phyloP scores from a whole-genome alignment of 768 basidiomycete genomes.

The Asterophora parasitica region DNA sequence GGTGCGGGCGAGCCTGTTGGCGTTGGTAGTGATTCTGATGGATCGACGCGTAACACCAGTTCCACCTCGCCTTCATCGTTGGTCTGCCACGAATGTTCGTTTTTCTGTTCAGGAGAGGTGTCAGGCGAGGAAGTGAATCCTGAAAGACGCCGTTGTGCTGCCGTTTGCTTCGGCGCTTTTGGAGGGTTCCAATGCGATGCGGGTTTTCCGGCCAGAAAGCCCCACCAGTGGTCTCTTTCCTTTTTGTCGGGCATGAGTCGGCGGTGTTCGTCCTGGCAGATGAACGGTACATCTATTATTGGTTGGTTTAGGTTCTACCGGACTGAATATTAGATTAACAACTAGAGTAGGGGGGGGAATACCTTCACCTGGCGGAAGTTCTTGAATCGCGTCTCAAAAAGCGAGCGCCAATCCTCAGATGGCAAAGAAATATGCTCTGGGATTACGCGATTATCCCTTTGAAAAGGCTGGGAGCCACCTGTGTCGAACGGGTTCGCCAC shows the following conservation, averaged over 20 bases:
- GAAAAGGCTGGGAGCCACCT: slow-evolving; percentile 20
- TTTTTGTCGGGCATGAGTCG: slow-evolving; percentile 62
- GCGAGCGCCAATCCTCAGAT: slow-evolving; percentile 59
- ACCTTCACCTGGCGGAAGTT: slow-evolving; percentile 63
- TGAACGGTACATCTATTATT: slow-evolving; percentile 41
- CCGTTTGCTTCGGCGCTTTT: slow-evolving; percentile 33
- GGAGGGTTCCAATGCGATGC: slow-evolving; percentile 62
- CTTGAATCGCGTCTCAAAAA: slow-evolving; percentile 54
- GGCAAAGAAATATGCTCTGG: slow-evolving; percentile 42
- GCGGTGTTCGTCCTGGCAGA: slow-evolving; percentile 21
- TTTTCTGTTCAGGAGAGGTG: slow-evolving; percentile 4
- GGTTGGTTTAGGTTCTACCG: slow-evolving; percentile 64
- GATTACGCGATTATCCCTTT: slow-evolving; percentile 19
- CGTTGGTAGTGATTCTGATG: slow-evolving; percentile 36
- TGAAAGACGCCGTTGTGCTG: slow-evolving; percentile 15
- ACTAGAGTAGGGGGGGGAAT: neutral
- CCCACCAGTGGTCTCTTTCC: slow-evolving; percentile 79
- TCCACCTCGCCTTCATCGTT: slow-evolving; percentile 43
- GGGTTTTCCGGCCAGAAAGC: slow-evolving; percentile 65
- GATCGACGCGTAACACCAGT: slow-evolving; percentile 27
- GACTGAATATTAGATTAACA: slow-evolving; percentile 8
- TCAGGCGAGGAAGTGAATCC: slow-evolving; percentile 25
- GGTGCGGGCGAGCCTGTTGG: slow-evolving; percentile 35
- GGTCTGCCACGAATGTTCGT: slow-evolving; percentile 26
- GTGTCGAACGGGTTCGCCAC: slow-evolving; percentile 65